Evolutionary conservation across 2,329 filamentous ascomycete genomes (phyloP).

Genomic region (Ceratocystiopsis minuta): DNA sequence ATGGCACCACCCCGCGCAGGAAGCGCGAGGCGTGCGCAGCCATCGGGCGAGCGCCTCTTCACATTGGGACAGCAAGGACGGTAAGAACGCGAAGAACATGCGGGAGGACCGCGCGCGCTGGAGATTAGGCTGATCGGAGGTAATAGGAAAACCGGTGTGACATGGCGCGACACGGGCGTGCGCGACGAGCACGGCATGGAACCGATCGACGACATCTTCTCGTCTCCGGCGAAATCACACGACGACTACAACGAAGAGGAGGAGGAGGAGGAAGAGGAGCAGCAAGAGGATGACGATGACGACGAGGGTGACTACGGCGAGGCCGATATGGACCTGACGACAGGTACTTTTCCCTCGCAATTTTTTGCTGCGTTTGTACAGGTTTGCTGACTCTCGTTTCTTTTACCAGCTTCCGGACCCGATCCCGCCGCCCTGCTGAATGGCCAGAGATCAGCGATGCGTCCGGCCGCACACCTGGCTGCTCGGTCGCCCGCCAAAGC

Average conservation of each 20-base stretch:
- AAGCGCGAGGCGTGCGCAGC: slow-evolving; percentile 19
- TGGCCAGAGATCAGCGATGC: slow-evolving; percentile 27
- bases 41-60: slow-evolving; percentile 28
- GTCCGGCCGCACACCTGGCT: slow-evolving; percentile 27
- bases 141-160: slow-evolving; percentile 72
- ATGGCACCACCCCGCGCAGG: slow-evolving; percentile 22
- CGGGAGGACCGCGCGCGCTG: too few relatives aligned
- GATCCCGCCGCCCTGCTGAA: slow-evolving; percentile 34
- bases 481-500: slow-evolving; percentile 43
- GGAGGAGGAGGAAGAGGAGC: slow-evolving; percentile 14
- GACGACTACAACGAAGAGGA: slow-evolving; percentile 14
- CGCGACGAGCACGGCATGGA: slow-evolving; percentile 90
- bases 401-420: slow-evolving; percentile 30
- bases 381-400: neutral
- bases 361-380: too few relatives aligned
- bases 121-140: neutral
- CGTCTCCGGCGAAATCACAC: slow-evolving; percentile 50
- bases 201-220: slow-evolving; percentile 72
- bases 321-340: slow-evolving; percentile 33
- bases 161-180: slow-evolving; percentile 55
- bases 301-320: slow-evolving; percentile 14
- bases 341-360: slow-evolving; percentile 8
- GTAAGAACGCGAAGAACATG: too few relatives aligned
- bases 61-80: slow-evolving; percentile 32
- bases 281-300: slow-evolving; percentile 16